Evolutionary conservation across 176 grass and related monocot species (phyloP), one percentile per base, ranked within the genome.

Genomic region (Melocanna baccifera): DNA sequence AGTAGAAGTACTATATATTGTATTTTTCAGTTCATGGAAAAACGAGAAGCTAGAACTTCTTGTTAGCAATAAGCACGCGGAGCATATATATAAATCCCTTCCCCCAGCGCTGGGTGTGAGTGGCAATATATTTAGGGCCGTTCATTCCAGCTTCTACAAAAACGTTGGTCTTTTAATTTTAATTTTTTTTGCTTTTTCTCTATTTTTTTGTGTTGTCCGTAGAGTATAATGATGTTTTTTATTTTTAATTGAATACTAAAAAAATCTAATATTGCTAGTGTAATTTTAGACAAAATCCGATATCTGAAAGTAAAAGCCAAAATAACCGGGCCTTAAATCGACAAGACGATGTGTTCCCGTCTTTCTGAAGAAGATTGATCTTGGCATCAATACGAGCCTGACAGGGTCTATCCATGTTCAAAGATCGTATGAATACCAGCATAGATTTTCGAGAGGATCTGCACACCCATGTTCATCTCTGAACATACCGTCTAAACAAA

Each of bases 1-100:
- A 73, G 63, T 40, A 58, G 26, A 73, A 7, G 19, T 41, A 28
- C 1, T 61, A 37, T 36, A 25, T 46, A 67, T 68, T 68, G 69
- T 56, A 32, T 69, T 37, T 52, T 62, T 71, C 30, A 53, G 9
- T 39, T 46, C 46, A 77, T 67, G 15, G 36, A 73, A 37, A 46
- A 72, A 78, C 64, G 83, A 55, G 83, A 71, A 45, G 42, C 42
- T 55, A 41, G 64, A 47, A 43, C 77, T 41, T 4, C 13, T 26
- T 62, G 12, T 39, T 68, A 67, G 62, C 41, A 81, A 63, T 63
- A 40, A 77, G 73, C 84, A 77, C 18, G 83, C 83, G 83, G 76
- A 72, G 56, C 61, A 15, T 12, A 13, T 37, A 71, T 45, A 41
- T 86, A 71, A 70, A 89, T 51, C 40, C 20, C 29, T 28, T 50